Evolutionary conservation across 805 yeast genomes (phyloP), one percentile per base, ranked within the genome.

Genomic region (Yarrowia keelungensis): DNA sequence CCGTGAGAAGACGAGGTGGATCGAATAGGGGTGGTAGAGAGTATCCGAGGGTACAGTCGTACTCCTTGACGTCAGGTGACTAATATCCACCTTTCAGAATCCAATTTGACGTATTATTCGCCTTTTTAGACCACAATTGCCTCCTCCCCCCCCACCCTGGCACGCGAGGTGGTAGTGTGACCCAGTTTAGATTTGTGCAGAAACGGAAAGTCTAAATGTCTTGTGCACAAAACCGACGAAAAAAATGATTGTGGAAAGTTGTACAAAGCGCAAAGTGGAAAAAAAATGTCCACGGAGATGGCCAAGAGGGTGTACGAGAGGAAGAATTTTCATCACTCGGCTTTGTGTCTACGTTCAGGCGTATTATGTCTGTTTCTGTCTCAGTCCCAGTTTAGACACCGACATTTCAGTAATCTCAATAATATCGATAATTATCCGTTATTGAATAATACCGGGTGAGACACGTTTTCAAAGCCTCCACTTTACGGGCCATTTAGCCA

Each of bases 131-230:
- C 8, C 46, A 15, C 7, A 42, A 15, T 15, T 0, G 15, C 46
- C 46, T n/a, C 15, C n/a, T 15, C 19, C 53, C 35, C 38, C 59
- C 38, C 59, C 59, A 53, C 59, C 35, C 43, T 56, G 62, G 62
- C 62, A 56, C 62, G 62, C 62, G 62, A 56, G 62, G 62, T 56
- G 62, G 62, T 56, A 56, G 62, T 56, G 62, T 56, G 62, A 56
- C 62, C 62, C 62, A 42, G 62, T 41, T 56, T 26, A 41, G 62
- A 56, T 56, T 56, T 56, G 43, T 19, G 36, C 59, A 53, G 45
- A 35, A 35, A 14, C 45, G 35, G 35, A 53, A 53, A 53, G 45
- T 5, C 8, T 22, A 53, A 53, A 19, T 10, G n/a, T 2, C n/a
- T 22, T 9, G 8, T 10, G 41, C 5, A 35, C 35, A 50, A 50